Base-by-base conservation (phyloP, 2,329 filamentous ascomycete species). In the Fusarium devonianum region DNA sequence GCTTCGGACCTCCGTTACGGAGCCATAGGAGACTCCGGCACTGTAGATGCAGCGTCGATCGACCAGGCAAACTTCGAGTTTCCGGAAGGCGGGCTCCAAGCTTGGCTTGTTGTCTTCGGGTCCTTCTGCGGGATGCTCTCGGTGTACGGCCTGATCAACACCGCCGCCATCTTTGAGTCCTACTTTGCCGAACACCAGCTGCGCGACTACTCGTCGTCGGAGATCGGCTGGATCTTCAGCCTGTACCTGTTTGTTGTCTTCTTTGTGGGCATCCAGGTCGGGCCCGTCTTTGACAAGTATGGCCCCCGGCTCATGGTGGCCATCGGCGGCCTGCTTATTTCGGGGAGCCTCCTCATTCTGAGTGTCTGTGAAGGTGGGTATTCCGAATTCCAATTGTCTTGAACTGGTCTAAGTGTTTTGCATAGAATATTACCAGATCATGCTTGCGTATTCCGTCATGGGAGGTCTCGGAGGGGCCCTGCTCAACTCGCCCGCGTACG, bases 161-260 rank as follows among this genome's bases (percentile, higher is more conserved):
- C 80, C 40, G 50, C 53, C 32, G 65, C 57, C 14, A 55, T 66
- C 18, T 89, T 92, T 71, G 86, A 93, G 72, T 82, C 87, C 11
- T 93, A 93, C 70, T 82, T 95, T 53, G 78, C 83, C 22, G 81
- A 78, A 14, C 77, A 95, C 67, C 89, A 94, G 65, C 79, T 96
- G 14, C 75, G 74, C n/a, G 73, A 79, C 16, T 86, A 91, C 68
- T 81, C 74, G 44, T 79, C 86, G 9, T 86, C 85, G 4, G 78
- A 82, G 40, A 86, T 92, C 37, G 89, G 89, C n/a, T 96, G 91
- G 91, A 90, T 96, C 56, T 92, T 93, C 63, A 86, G 87, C 62
- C 74, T 94, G 40, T 93, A 92, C 67, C 78, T 90, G 21, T 95
- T 94, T 66, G 75, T 93, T 35, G 83, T 89, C 34, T 93, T 94